These are phyloP conservation scores for Calcarisporium arbuscula DNA, from an alignment of 2,329 filamentous ascomycete genomes.

Conservation along the genomic window DNA sequence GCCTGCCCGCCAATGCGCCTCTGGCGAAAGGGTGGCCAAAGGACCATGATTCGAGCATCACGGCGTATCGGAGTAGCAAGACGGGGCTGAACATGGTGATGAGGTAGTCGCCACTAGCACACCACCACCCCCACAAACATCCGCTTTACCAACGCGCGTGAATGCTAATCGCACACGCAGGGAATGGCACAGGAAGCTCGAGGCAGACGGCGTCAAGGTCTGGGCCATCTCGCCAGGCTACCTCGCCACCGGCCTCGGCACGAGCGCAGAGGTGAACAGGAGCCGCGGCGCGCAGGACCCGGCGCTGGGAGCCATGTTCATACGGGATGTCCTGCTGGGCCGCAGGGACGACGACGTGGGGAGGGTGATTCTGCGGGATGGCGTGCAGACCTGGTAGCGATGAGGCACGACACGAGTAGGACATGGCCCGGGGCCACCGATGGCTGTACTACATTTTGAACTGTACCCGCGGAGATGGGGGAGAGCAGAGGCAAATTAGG, in stretches of 20 bases:
- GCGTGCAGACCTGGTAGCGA: conserved; percentile 16
- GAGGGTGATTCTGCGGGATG: conserved; percentile 17
- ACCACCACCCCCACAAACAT: background rate
- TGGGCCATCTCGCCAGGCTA: conserved; percentile 37
- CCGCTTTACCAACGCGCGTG: background rate
- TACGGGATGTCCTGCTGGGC: conserved; percentile 29
- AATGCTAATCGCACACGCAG: conserved; percentile 2
- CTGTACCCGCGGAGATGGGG: too few species aligned
- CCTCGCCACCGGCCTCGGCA: conserved; percentile 36
- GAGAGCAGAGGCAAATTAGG: too few species aligned
- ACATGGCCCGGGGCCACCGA: too few species aligned
- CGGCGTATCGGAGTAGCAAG: conserved; percentile 12
- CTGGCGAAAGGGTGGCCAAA: conserved; percentile 41
- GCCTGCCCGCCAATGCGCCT: conserved; percentile 16
- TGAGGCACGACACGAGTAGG: too few species aligned
- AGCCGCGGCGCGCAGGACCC: conserved; percentile 22
- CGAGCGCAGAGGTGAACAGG: conserved; percentile 17
- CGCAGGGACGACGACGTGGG: conserved; percentile 28
- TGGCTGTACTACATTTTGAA: too few species aligned
- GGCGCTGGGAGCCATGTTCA: conserved; percentile 24
- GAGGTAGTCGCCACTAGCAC: background rate
- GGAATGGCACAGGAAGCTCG: conserved; percentile 31
- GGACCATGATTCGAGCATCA: conserved; percentile 6
- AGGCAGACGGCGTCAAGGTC: conserved; percentile 41
- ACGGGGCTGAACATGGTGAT: conserved; percentile 13